These are phyloP conservation scores for Sapria himalayana DNA, from an alignment of 345 rosid genomes.

Conservation along the genomic window DNA sequence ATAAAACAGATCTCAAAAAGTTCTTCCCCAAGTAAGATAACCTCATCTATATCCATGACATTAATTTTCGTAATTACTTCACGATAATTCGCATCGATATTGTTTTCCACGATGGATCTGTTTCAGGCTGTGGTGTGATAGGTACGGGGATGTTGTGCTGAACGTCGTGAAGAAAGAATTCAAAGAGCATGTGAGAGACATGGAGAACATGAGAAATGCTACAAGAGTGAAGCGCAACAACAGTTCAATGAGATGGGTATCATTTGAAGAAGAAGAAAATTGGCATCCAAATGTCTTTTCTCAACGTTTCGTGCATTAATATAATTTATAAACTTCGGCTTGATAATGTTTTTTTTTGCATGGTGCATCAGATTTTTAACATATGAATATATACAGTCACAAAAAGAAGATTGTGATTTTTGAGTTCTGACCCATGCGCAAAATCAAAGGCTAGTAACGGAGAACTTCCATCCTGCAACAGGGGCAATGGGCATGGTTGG, in stretches of 20 bases:
- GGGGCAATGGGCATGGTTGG: conserved; percentile 39
- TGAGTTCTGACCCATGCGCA: no score
- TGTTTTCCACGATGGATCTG: not conserved
- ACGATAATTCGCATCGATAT: not conserved
- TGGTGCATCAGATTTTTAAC: no score
- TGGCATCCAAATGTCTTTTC: conserved; percentile 39
- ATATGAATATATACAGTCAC: no score
- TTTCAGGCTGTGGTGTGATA: conserved; percentile 52
- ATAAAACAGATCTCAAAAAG: conserved; percentile 38
- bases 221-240: conserved; percentile 17
- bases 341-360: no score
- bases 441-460: no score
- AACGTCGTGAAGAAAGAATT: conserved; percentile 62
- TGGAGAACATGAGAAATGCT: conserved; percentile 32
- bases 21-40: conserved; percentile 51
- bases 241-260: conserved; percentile 34
- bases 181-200: conserved; percentile 50
- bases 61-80: no score
- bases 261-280: conserved; percentile 32
- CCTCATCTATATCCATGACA: not conserved
- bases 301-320: no score
- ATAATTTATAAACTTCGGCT: no score
- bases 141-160: conserved; percentile 43
- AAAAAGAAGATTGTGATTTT: no score
- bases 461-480: conserved; percentile 39